phyloP scores from a whole-genome alignment of 2,329 filamentous ascomycete species.

The Exophiala oligosperma region DNA sequence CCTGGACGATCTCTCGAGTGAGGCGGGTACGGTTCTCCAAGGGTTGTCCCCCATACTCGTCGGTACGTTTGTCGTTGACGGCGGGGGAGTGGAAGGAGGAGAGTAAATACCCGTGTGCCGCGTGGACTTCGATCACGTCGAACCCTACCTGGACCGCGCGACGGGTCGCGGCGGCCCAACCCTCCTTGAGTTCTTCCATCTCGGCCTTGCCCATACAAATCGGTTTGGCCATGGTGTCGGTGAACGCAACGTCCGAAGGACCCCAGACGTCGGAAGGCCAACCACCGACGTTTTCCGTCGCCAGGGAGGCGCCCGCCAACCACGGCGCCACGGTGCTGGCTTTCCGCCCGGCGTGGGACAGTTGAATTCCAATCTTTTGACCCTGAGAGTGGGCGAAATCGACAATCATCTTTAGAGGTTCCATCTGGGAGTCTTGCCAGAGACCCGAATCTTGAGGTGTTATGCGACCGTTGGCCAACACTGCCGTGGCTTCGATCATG shows the following conservation, averaged over 20 bases:
- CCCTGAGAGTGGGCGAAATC: slow-evolving; percentile 79
- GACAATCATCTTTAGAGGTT: slow-evolving; percentile 56
- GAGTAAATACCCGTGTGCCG: slow-evolving; percentile 75
- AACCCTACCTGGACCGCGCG: slow-evolving; percentile 68
- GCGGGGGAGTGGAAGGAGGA: slow-evolving; percentile 68
- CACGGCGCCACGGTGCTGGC: slow-evolving; percentile 58
- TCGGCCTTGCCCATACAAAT: slow-evolving; percentile 21
- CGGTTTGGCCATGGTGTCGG: slow-evolving; percentile 7
- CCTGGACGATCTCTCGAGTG: slow-evolving; percentile 65
- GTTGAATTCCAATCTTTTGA: slow-evolving; percentile 74
- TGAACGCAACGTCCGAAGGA: slow-evolving; percentile 11
- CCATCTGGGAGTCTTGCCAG: slow-evolving; percentile 36
- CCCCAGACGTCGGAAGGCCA: slow-evolving; percentile 25
- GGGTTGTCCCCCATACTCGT: slow-evolving; percentile 50
- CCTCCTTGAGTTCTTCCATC: slow-evolving; percentile 44
- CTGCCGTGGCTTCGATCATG: slow-evolving; percentile 74
- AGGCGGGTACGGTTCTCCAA: slow-evolving; percentile 67
- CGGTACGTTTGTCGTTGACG: slow-evolving; percentile 63
- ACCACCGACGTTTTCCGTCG: slow-evolving; percentile 13
- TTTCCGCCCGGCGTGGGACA: slow-evolving; percentile 74
- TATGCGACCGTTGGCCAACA: slow-evolving; percentile 73
- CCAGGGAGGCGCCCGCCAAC: slow-evolving; percentile 29
- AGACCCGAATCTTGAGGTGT: slow-evolving; percentile 50
- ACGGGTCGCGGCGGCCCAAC: slow-evolving; percentile 42
- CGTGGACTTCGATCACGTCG: slow-evolving; percentile 77